A percentile compares a stretch with the other conserved stretches of the same genome.
These are phyloP conservation scores for Chernovozyma aurita DNA, from an alignment of 1,139 yeast species.

Conservation along the genomic window DNA sequence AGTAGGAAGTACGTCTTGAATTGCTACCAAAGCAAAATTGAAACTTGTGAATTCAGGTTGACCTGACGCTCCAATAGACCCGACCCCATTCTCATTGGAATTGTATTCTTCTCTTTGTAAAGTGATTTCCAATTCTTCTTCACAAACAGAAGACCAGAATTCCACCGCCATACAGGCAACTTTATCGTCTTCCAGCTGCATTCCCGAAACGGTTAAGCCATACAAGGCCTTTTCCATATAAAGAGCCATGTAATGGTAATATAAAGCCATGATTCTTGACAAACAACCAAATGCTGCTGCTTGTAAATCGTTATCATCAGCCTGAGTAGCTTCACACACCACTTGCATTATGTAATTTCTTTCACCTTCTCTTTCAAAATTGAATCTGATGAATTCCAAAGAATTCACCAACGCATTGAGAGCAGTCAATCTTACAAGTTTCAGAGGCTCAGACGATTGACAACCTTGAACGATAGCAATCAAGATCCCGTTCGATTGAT, in stretches of 20 bases:
- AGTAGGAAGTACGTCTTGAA: constrained; percentile 83
- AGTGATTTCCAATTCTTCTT: constrained; percentile 84
- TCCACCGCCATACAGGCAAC: constrained; percentile 99
- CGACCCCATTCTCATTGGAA: constrained; percentile 32
- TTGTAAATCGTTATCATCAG: constrained; percentile 74
- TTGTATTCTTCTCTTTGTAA: constrained; percentile 59
- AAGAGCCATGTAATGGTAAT: constrained; percentile 84
- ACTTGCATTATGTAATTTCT: constrained; percentile 97
- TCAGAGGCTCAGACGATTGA: constrained; percentile 71
- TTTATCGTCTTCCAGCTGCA: constrained; percentile 80
- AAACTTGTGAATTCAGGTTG: constrained; percentile 41
- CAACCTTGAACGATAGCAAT: constrained; percentile 98
- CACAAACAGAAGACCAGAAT: constrained; percentile 97
- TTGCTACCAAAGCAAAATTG: constrained; percentile 82
- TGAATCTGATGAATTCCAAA: constrained; percentile 79
- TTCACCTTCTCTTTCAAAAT: constrained; percentile 91
- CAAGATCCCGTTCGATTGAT: constrained; percentile 87
- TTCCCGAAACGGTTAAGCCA: constrained; percentile 84
- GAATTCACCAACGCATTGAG: constrained; percentile 89
- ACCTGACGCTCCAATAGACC: constrained; percentile 24
- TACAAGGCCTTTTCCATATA: constrained; percentile 97
- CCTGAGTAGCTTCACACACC: constrained; percentile 97
- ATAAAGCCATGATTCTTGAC: constrained; percentile 86
- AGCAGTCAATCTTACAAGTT: constrained; percentile 80
- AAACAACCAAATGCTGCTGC: constrained; percentile 96